These are phyloP conservation scores for Imleria badia DNA, from an alignment of 768 basidiomycete species.

Conservation along the genomic window DNA sequence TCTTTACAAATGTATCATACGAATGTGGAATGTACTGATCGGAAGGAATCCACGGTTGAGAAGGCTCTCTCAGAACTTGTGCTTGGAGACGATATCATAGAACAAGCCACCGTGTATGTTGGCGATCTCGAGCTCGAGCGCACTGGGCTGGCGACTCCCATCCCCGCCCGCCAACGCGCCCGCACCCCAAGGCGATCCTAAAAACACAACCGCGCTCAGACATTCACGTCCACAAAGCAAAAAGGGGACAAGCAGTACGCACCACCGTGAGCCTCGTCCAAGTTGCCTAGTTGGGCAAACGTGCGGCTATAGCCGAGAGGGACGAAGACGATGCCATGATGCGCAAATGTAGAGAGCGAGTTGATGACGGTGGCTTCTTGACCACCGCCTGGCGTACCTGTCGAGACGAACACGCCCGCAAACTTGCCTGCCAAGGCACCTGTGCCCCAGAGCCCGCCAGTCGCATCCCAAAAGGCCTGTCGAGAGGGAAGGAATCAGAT, in stretches of 20 bases:
- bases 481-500: neutral
- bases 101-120: slow-evolving; percentile 53
- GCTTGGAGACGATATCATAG: slow-evolving; percentile 38
- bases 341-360: slow-evolving; percentile 57
- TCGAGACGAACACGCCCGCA: slow-evolving; percentile 73
- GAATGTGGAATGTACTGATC: no score
- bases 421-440: slow-evolving; percentile 72
- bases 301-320: slow-evolving; percentile 64
- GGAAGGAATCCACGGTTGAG: neutral
- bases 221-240: neutral
- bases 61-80: neutral
- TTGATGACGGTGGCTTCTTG: slow-evolving; percentile 61
- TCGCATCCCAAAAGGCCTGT: slow-evolving; percentile 73
- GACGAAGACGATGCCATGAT: slow-evolving; percentile 72
- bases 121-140: slow-evolving; percentile 53
- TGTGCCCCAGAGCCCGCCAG: slow-evolving; percentile 61
- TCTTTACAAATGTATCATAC: no score
- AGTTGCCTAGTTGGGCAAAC: slow-evolving; percentile 42
- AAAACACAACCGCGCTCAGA: neutral
- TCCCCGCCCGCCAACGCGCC: slow-evolving; percentile 52
- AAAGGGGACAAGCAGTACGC: slow-evolving; percentile 21
- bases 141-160: slow-evolving; percentile 49
- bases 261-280: slow-evolving; percentile 61
- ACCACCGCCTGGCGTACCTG: slow-evolving; percentile 70
- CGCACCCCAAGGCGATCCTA: slow-evolving; percentile 80